A percentile compares a stretch with the other conserved stretches of the same genome.
Conservation (phyloP, 495 filamentous ascomycete species). For the Copromyces sp. region DNA sequence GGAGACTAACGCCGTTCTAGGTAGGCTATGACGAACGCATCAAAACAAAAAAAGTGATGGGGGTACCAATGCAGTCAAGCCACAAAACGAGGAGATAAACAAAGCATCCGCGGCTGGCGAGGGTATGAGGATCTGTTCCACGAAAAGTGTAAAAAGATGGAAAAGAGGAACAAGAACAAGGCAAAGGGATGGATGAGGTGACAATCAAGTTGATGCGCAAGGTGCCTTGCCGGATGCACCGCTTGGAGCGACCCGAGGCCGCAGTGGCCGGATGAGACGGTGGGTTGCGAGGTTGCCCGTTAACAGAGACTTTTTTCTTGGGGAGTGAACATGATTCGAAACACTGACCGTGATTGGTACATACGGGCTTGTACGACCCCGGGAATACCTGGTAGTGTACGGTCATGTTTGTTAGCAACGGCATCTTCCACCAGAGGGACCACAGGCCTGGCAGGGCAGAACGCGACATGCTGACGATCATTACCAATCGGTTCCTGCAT, state of each 20-base stretch:
- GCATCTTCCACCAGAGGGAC: neutral
- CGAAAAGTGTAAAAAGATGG: neutral
- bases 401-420: neutral
- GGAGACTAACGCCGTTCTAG: neutral
- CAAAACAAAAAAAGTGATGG: neutral
- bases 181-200: neutral
- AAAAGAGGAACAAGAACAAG: neutral
- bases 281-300: neutral
- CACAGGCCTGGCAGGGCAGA: neutral
- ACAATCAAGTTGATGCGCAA: neutral
- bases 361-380: neutral
- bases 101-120: neutral
- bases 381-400: too few relatives aligned
- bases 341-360: neutral
- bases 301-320: neutral
- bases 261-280: neutral
- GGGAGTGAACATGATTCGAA: neutral
- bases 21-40: neutral
- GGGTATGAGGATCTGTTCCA: neutral
- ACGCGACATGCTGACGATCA: neutral
- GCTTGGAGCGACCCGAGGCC: neutral
- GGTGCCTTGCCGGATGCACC: neutral
- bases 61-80: neutral
- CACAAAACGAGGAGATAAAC: neutral
- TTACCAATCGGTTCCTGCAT: neutral